These are phyloP conservation scores for Beauveria sp. DNA, from an alignment of 2,329 filamentous ascomycete genomes.

Conservation along the genomic window DNA sequence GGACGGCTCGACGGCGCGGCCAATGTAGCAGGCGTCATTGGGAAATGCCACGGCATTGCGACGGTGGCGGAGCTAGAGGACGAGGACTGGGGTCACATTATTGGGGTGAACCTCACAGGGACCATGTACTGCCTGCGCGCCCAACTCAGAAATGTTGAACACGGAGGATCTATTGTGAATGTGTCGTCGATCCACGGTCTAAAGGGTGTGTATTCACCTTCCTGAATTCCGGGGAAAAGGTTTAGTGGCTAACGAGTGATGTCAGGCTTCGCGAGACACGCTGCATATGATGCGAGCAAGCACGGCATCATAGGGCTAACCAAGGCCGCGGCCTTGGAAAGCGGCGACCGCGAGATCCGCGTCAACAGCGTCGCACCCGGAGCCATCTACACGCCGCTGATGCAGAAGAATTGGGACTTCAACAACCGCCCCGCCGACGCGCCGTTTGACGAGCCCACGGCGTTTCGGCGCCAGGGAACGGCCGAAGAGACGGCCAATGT, in stretches of 20 bases:
- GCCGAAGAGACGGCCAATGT: conserved; percentile 39
- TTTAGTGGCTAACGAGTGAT: conserved; percentile 11
- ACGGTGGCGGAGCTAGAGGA: conserved; percentile 35
- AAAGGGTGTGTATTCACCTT: conserved; percentile 18
- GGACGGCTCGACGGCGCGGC: conserved; percentile 45
- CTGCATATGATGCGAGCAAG: conserved; percentile 28
- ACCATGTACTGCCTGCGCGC: conserved; percentile 42
- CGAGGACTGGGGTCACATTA: conserved; percentile 37
- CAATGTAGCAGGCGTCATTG: conserved; percentile 45
- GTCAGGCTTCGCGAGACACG: conserved; percentile 24
- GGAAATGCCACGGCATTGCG: conserved; percentile 31
- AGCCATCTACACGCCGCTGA: conserved; percentile 39
- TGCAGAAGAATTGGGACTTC: conserved; percentile 35
- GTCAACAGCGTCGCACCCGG: conserved; percentile 39
- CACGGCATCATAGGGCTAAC: conserved; percentile 28
- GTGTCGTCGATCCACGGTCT: conserved; percentile 43
- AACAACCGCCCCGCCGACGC: conserved; percentile 25
- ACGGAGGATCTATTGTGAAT: conserved; percentile 52
- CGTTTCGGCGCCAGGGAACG: conserved; percentile 36
- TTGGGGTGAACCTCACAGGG: conserved; percentile 39
- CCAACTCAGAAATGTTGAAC: conserved; percentile 34
- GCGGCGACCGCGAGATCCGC: conserved; percentile 33
- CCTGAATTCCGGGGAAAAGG: conserved; percentile 15
- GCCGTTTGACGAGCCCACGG: conserved; percentile 34
- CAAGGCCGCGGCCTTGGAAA: conserved; percentile 24